These are phyloP conservation scores for sorghum (Sorghum bicolor) DNA, from an alignment of 176 grass and related monocot genomes.

Conservation along the genomic window DNA sequence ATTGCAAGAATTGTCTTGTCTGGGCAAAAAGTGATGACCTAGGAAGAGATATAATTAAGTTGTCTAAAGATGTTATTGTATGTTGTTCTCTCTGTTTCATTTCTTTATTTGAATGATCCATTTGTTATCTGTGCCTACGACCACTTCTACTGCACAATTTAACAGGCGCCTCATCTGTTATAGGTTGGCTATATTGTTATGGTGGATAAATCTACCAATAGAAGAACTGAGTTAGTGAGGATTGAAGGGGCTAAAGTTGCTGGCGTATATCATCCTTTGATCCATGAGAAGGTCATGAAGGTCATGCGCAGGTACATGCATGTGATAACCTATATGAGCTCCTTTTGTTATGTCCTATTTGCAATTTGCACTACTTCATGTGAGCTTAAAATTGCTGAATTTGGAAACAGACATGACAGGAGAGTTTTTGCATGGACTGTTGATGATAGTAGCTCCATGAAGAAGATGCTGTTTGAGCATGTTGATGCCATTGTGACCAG, in stretches of 20 bases:
- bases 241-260: conserved; percentile 77
- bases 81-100: not conserved
- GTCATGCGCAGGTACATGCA: conserved; percentile 51
- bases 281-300: conserved; percentile 57
- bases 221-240: conserved; percentile 57
- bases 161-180: not conserved
- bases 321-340: not conserved
- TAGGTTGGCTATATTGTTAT: conserved; percentile 98
- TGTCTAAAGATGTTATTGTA: conserved; percentile 69
- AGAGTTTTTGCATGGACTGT: conserved; percentile 97
- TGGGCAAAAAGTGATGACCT: conserved; percentile 80
- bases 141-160: not conserved
- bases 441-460: conserved; percentile 71
- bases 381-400: not conserved
- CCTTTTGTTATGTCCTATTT: not conserved
- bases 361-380: not conserved
- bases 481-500: conserved; percentile 89
- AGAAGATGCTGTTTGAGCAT: conserved; percentile 62
- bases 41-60: conserved; percentile 55
- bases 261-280: conserved; percentile 72
- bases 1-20: conserved; percentile 67
- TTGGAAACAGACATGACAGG: conserved; percentile 50
- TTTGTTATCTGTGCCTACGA: not conserved
- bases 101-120: not conserved
- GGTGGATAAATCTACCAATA: conserved; percentile 62